Percentiles rank a stretch among this genome's conserved stretches.
Evolutionary conservation across 2,329 filamentous ascomycete species (phyloP).

Genomic region (Mycosphaerella sp.): DNA sequence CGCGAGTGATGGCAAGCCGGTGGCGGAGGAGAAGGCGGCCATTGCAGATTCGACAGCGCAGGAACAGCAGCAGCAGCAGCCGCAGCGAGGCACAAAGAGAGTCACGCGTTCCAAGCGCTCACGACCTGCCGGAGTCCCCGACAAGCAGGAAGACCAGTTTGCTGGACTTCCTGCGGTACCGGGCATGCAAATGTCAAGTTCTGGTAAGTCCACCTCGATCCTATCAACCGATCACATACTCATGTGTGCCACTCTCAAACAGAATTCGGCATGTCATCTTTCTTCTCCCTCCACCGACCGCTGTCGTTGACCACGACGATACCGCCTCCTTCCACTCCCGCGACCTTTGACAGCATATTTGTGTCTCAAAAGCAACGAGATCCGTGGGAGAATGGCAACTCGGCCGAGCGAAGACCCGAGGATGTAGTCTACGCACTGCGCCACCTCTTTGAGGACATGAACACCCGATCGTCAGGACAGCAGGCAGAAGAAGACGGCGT

Average conservation of each 20-base stretch:
- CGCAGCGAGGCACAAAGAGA: constrained; percentile 18
- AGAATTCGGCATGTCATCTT: constrained; percentile 85
- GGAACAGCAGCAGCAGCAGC: constrained; percentile 2
- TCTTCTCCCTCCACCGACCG: constrained; percentile 93
- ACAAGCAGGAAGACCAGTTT: constrained; percentile 36
- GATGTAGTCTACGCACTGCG: constrained; percentile 43
- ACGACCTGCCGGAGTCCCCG: constrained; percentile 13
- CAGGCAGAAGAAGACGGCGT: constrained; percentile 32
- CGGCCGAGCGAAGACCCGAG: constrained; percentile 39
- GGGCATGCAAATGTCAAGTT: constrained; percentile 49
- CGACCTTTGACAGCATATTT: constrained; percentile 82
- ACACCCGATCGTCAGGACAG: constrained; percentile 20
- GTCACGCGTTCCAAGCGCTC: constrained; percentile 16
- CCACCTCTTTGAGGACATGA: constrained; percentile 36
- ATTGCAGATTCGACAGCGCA: constrained; percentile 16
- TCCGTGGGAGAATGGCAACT: constrained; percentile 37
- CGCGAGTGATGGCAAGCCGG: constrained; percentile 25
- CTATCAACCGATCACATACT: not conserved
- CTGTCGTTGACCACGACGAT: constrained; percentile 82
- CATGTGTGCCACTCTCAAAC: not conserved
- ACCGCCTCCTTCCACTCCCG: constrained; percentile 62
- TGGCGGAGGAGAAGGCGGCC: constrained; percentile 11
- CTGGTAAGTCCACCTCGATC: constrained; percentile 5
- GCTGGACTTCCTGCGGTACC: constrained; percentile 65
- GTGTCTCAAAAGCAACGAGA: constrained; percentile 46